phyloP scores from a whole-genome alignment of 257 asterid genomes.

The Solanum chilense region DNA sequence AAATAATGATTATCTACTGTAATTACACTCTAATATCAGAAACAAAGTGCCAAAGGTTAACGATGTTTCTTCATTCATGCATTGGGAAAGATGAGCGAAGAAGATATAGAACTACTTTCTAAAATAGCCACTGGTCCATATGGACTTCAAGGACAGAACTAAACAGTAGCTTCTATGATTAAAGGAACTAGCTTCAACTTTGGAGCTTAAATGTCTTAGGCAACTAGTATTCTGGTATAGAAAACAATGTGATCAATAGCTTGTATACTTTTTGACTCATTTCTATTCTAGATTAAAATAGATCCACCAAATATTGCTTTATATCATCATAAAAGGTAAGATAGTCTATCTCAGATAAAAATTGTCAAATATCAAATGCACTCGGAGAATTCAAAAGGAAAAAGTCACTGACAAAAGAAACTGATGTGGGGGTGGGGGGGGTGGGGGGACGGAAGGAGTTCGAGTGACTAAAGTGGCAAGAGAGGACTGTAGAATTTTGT shows the following conservation, averaged over 20 bases:
- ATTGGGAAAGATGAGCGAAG: background rate
- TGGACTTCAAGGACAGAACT: background rate
- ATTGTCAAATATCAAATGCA: background rate
- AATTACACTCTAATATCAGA: background rate
- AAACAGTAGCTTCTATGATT: background rate
- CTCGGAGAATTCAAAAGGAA: background rate
- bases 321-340: background rate
- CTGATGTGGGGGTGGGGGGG: background rate
- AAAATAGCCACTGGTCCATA: background rate
- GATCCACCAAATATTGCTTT: background rate
- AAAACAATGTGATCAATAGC: background rate
- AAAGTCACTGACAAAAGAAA: background rate
- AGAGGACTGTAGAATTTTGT: background rate
- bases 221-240: background rate
- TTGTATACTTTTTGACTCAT: background rate
- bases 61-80: background rate
- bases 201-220: background rate
- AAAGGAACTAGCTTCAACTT: background rate
- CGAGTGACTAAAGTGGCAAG: background rate
- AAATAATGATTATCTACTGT: background rate
- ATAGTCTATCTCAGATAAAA: background rate
- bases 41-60: background rate
- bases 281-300: background rate
- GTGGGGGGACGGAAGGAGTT: background rate
- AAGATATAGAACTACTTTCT: background rate